Evolutionary conservation across 2,329 filamentous ascomycete genomes (phyloP), one percentile per base, ranked within the genome.

Genomic region (Knoxdaviesia proteae): DNA sequence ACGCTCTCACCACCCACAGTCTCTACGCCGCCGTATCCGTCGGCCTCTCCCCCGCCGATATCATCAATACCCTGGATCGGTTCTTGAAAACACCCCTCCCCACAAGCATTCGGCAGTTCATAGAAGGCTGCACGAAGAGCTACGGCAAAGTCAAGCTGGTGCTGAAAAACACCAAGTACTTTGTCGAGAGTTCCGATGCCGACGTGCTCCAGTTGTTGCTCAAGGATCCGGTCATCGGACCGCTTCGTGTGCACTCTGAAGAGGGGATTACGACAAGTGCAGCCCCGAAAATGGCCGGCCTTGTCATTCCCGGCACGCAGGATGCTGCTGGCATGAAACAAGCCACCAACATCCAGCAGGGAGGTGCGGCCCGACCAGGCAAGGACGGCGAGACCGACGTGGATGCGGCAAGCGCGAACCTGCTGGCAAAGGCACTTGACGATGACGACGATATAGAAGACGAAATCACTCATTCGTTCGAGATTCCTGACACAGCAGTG

Each of bases 131-230:
- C 48, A 93, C 86, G 5, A 77, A 83, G 49, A 90, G 83, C 42
- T 96, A 90, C 56, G 90, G 90, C 49, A 96, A 94, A 60, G 86
- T 94, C 44, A 90, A 94, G 58, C 73, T 96, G 42, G 90, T 96
- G 38, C 61, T 96, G 48, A 93, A 94, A 58, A 82, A 94, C 53
- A 96, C 88, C 48, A 82, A 84, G 49, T 94, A 93, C 59, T 94
- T 81, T 51, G 77, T 96, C 47, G 90, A 98, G 60, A 94, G 83
- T 52, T 79, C 82, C 20, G 88, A 96, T 57, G 80, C 86, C 8
- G 69, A 77, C 7, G 82, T 94, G 56, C 67, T 96, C 45, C 84
- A 94, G 58, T 80, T 72, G 53, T 68, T 96, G n/a, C 67, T 96
- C 34, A 77, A 81, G 53, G 88, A 96, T 56, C 69, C 76, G 9